These are phyloP conservation scores for Ichthyophthirius multifiliis DNA, from an alignment of 169 alveolate species.

Conservation along the genomic window DNA sequence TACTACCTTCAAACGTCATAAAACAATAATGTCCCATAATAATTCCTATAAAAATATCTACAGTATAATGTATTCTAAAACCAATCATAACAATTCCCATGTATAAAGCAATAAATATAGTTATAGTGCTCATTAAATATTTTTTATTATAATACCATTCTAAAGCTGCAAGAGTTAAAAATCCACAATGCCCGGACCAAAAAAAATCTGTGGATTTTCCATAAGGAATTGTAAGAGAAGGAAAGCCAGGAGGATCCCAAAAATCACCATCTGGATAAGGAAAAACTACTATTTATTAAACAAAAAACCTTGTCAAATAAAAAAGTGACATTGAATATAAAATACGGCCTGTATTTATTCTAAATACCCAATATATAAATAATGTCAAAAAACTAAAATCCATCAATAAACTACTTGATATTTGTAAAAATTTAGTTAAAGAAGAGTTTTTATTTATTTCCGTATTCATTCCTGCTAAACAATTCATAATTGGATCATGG, in stretches of 20 bases:
- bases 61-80: slow-evolving; percentile 47
- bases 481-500: background rate
- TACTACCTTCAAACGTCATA: no score
- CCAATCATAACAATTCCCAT: slow-evolving; percentile 27
- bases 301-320: background rate
- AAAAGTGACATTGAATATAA: background rate
- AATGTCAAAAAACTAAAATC: background rate
- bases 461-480: background rate
- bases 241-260: slow-evolving; percentile 59
- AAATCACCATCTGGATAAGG: slow-evolving; percentile 48
- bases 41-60: slow-evolving; percentile 46
- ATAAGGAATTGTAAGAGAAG: slow-evolving; percentile 49
- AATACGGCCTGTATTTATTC: background rate
- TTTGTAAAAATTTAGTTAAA: background rate
- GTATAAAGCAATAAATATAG: background rate
- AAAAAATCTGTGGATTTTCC: slow-evolving; percentile 52
- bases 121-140: background rate
- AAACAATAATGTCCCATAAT: slow-evolving; percentile 56
- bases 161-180: background rate
- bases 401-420: background rate
- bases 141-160: background rate
- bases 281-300: slow-evolving; percentile 24
- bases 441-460: background rate
- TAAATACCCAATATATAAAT: background rate
- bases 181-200: slow-evolving; percentile 57